These are phyloP conservation scores for Saccharomycopsis crataegensis DNA, from an alignment of 1,139 yeast genomes.

Conservation along the genomic window DNA sequence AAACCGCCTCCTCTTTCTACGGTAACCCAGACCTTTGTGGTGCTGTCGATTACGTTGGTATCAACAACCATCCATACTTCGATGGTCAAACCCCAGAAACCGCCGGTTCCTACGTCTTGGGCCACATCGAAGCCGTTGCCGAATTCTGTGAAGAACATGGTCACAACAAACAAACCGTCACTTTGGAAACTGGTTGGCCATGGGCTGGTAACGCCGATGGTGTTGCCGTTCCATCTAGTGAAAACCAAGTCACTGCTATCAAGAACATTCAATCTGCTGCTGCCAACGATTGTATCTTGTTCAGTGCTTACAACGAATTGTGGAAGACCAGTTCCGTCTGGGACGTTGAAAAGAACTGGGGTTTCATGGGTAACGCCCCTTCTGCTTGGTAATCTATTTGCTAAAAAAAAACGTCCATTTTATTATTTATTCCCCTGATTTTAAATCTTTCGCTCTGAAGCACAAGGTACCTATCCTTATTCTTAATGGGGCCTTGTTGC, in stretches of 20 bases:
- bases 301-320: constrained; percentile 44
- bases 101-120: constrained; percentile 44
- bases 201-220: constrained; percentile 38
- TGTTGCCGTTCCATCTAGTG: constrained; percentile 37
- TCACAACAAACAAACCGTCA: constrained; percentile 34
- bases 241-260: constrained; percentile 40
- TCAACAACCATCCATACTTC: constrained; percentile 47
- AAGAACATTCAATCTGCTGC: constrained; percentile 32
- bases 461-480: not conserved
- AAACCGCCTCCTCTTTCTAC: constrained; percentile 43
- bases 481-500: no score
- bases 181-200: constrained; percentile 51
- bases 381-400: constrained; percentile 11
- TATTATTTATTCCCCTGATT: not conserved
- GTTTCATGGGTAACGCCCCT: constrained; percentile 20
- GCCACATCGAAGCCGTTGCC: constrained; percentile 40
- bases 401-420: not conserved
- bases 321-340: constrained; percentile 37
- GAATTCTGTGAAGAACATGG: constrained; percentile 32
- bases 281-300: constrained; percentile 37
- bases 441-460: no score
- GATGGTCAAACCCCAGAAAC: constrained; percentile 38
- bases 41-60: constrained; percentile 41
- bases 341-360: constrained; percentile 18
- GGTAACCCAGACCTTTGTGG: constrained; percentile 43